Evolutionary conservation across 164 flowering plant species (phyloP).

Genomic region (Dillenia turbinata): DNA sequence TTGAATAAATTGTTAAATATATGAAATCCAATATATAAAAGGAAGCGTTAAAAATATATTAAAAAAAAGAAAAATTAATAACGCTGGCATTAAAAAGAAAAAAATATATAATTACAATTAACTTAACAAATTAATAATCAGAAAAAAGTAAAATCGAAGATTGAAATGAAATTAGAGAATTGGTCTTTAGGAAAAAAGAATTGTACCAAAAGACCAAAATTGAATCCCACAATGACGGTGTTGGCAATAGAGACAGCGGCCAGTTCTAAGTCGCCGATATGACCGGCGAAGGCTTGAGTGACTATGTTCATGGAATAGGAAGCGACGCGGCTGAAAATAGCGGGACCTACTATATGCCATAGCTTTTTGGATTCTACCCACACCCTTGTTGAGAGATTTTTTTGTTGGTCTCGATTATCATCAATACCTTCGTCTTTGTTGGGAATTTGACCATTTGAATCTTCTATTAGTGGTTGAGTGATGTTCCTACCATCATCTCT

Average conservation of each 20-base stretch:
- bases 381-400: slow-evolving; percentile 8
- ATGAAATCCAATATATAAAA: background rate
- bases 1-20: no score
- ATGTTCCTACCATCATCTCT: no score
- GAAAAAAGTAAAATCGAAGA: background rate
- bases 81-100: background rate
- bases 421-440: background rate
- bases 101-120: background rate
- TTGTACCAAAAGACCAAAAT: slow-evolving; percentile 41
- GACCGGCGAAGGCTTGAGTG: slow-evolving; percentile 62
- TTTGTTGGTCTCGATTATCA: background rate
- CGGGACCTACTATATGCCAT: slow-evolving; percentile 58
- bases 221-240: slow-evolving; percentile 49
- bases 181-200: background rate
- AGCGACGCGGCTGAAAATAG: slow-evolving; percentile 49
- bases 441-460: no score
- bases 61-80: background rate
- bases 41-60: no score
- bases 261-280: slow-evolving; percentile 59
- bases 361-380: slow-evolving; percentile 52
- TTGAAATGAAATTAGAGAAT: background rate
- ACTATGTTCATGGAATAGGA: slow-evolving; percentile 43
- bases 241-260: slow-evolving; percentile 57
- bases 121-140: background rate
- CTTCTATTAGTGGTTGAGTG: no score